Evolutionary conservation across 805 yeast genomes (phyloP).

Genomic region (Ogataea pignaliae): DNA sequence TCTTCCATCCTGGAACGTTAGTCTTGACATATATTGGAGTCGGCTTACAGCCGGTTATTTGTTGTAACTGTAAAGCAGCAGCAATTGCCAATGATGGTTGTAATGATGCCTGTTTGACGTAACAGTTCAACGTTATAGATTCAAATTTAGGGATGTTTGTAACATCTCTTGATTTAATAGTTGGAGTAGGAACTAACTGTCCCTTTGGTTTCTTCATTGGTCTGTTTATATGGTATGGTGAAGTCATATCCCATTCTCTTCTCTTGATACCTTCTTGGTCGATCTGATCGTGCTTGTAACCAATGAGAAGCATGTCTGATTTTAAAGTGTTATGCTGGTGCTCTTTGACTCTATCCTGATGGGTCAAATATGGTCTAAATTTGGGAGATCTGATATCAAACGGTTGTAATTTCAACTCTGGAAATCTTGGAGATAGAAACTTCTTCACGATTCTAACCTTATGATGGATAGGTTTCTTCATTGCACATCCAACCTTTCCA

Average conservation of each 20-base stretch:
- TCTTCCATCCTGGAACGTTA: slow-evolving; percentile 80
- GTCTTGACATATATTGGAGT: slow-evolving; percentile 65
- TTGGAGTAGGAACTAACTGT: slow-evolving; percentile 66
- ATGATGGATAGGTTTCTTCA: slow-evolving; percentile 91
- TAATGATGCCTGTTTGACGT: slow-evolving; percentile 65
- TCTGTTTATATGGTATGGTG: slow-evolving; percentile 88
- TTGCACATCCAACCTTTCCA: slow-evolving; percentile 55
- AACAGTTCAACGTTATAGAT: slow-evolving; percentile 71
- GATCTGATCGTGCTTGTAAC: slow-evolving; percentile 62
- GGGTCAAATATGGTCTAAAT: slow-evolving; percentile 68
- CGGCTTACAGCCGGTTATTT: slow-evolving; percentile 90
- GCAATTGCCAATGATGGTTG: slow-evolving; percentile 70
- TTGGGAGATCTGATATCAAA: slow-evolving; percentile 77
- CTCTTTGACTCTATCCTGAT: slow-evolving; percentile 74
- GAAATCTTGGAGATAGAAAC: slow-evolving; percentile 69
- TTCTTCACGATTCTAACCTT: slow-evolving; percentile 70
- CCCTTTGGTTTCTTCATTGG: slow-evolving; percentile 74
- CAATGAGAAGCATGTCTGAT: slow-evolving; percentile 73
- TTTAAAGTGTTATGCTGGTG: slow-evolving; percentile 71
- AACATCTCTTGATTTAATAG: slow-evolving; percentile 62
- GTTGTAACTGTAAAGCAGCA: slow-evolving; percentile 78
- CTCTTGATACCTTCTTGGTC: slow-evolving; percentile 60
- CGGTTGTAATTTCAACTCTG: slow-evolving; percentile 59
- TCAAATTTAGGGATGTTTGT: slow-evolving; percentile 68
- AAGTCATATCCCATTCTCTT: slow-evolving; percentile 80